Evolutionary conservation across 192 early-diverging fungal genomes (phyloP).

Genomic region (Phycomyces nitens): DNA sequence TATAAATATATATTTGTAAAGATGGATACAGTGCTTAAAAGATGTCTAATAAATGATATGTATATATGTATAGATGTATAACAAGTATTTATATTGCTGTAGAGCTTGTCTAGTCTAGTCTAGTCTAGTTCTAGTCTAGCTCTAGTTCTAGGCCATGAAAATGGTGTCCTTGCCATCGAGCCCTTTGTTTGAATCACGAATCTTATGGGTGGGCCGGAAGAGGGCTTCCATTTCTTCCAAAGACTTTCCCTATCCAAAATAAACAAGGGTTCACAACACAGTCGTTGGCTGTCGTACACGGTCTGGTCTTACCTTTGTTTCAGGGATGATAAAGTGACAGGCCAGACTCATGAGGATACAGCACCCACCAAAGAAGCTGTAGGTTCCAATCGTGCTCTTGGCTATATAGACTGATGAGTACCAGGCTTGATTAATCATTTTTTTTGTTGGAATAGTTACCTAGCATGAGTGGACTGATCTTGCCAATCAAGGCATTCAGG

Average conservation of each 20-base stretch:
- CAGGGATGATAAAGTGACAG: slow-evolving; percentile 67
- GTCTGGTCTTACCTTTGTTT: slow-evolving; percentile 48
- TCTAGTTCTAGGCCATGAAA: no score
- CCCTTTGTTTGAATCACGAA: no score
- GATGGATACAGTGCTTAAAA: no score
- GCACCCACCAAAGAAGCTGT: slow-evolving; percentile 63
- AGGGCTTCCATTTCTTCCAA: slow-evolving; percentile 86
- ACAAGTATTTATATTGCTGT: no score
- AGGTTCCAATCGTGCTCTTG: slow-evolving; percentile 56
- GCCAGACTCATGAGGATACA: slow-evolving; percentile 52
- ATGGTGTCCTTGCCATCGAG: no score
- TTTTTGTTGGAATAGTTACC: neutral
- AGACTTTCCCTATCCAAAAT: slow-evolving; percentile 53
- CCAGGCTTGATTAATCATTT: neutral
- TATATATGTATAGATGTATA: no score
- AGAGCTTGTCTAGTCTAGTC: no score
- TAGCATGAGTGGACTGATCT: slow-evolving; percentile 44
- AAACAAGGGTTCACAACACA: neutral
- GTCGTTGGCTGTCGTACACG: neutral
- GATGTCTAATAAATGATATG: no score
- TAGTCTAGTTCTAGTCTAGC: no score
- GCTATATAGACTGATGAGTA: neutral
- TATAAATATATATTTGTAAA: no score
- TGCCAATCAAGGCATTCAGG: slow-evolving; percentile 53
- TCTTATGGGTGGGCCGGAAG: neutral